Evolutionary conservation across 306 rosid species (phyloP).

Genomic region (Herpetospermum pedunculosum): DNA sequence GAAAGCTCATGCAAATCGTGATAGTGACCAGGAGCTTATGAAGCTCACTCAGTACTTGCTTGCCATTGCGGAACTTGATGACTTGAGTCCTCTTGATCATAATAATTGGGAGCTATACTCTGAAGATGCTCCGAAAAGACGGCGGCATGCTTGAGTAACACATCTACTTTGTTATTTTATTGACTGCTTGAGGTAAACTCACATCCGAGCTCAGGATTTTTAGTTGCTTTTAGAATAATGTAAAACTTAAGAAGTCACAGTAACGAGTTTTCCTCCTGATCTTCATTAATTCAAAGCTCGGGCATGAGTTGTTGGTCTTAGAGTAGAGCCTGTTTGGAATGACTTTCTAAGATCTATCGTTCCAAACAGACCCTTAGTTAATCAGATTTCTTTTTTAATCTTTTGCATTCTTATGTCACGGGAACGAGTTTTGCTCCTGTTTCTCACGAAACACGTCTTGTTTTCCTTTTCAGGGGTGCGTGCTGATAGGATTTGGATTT

Average conservation of each 20-base stretch:
- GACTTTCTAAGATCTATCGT: too few relatives aligned
- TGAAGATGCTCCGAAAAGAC: conserved; percentile 69
- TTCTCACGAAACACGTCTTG: neutral
- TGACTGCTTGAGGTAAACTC: neutral
- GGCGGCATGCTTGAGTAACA: conserved; percentile 42
- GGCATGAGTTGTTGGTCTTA: too few relatives aligned
- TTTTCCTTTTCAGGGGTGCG: neutral
- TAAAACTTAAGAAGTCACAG: too few relatives aligned
- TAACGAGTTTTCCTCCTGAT: too few relatives aligned
- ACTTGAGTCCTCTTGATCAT: conserved; percentile 70
- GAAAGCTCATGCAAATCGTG: conserved; percentile 90
- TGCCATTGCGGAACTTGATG: conserved; percentile 85
- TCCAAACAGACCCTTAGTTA: too few relatives aligned
- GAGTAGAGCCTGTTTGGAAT: too few relatives aligned
- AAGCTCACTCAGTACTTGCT: conserved; percentile 80
- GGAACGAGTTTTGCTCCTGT: too few relatives aligned
- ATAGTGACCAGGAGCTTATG: conserved; percentile 73
- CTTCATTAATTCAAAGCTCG: too few relatives aligned
- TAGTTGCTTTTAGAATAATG: neutral
- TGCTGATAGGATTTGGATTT: neutral
- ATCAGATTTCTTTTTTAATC: too few relatives aligned
- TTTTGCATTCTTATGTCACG: too few relatives aligned
- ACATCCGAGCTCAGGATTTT: neutral
- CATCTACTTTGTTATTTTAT: neutral
- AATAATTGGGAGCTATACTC: conserved; percentile 43